Conservation (phyloP, 2,329 filamentous ascomycete genomes). For the Pseudopithomyces maydicus region DNA sequence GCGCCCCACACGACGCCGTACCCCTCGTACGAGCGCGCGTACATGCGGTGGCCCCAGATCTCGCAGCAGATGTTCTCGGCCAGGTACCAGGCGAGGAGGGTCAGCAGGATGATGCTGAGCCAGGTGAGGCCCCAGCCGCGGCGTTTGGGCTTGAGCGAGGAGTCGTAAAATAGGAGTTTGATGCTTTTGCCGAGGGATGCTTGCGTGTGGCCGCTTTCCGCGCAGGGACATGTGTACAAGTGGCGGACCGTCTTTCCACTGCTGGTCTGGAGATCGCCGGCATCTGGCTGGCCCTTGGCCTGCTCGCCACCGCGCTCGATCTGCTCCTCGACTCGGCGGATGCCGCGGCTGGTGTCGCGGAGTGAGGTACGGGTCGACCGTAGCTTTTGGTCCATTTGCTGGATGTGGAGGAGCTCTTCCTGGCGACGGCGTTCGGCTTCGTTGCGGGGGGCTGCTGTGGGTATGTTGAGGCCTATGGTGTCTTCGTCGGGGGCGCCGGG, state of each 20-base stretch:
- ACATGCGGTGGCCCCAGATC: slow-evolving; percentile 57
- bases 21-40: slow-evolving; percentile 54
- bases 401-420: slow-evolving; percentile 49
- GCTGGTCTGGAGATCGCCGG: background rate
- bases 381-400: slow-evolving; percentile 49
- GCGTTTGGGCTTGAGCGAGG: slow-evolving; percentile 22
- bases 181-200: slow-evolving; percentile 27
- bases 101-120: slow-evolving; percentile 47
- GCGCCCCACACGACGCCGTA: slow-evolving; percentile 58
- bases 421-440: slow-evolving; percentile 49
- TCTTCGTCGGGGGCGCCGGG: slow-evolving; percentile 37
- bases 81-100: slow-evolving; percentile 55
- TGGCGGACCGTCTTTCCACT: slow-evolving; percentile 15
- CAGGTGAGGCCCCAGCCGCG: slow-evolving; percentile 42
- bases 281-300: background rate
- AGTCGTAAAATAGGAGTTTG: slow-evolving; percentile 35
- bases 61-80: slow-evolving; percentile 51
- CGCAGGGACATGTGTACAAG: slow-evolving; percentile 25
- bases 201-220: slow-evolving; percentile 11
- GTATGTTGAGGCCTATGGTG: slow-evolving; percentile 34
- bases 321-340: slow-evolving; percentile 48
- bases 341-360: slow-evolving; percentile 50
- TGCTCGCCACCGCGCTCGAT: slow-evolving; percentile 41
- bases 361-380: slow-evolving; percentile 48
- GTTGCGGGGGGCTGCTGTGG: slow-evolving; percentile 36